A percentile compares a stretch with the other conserved stretches of the same genome.
phyloP scores from a whole-genome alignment of 2,329 filamentous ascomycete species.

The Fusarium protoensiforme region DNA sequence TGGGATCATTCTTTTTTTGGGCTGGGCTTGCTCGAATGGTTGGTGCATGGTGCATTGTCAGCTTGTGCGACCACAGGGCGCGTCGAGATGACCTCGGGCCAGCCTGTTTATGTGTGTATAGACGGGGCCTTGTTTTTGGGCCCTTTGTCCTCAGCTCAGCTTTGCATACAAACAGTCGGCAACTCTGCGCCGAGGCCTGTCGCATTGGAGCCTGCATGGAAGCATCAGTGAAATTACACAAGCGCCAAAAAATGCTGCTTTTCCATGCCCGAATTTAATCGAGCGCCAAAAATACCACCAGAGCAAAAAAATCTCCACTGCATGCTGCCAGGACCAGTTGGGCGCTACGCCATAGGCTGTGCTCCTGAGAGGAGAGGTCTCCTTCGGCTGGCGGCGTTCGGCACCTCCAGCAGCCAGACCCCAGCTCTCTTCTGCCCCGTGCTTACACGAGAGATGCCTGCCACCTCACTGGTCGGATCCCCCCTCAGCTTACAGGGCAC shows the following conservation, averaged over 20 bases:
- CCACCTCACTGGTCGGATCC: not conserved
- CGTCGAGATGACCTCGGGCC: not conserved
- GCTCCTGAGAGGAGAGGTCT: not conserved
- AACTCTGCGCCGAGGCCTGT: conserved; percentile 1
- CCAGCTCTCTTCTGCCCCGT: not conserved
- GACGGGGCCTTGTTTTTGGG: not conserved
- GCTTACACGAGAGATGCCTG: not conserved
- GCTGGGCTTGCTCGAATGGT: not conserved
- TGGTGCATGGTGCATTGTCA: not conserved
- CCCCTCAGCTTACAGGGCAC: not conserved
- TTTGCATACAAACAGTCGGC: not conserved
- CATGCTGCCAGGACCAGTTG: not conserved
- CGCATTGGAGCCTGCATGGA: not conserved
- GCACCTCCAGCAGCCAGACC: not conserved
- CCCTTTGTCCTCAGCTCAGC: not conserved
- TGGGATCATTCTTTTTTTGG: conserved; percentile 30
- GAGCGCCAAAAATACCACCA: not conserved
- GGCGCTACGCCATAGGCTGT: conserved; percentile 7
- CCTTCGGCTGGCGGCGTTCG: not conserved
- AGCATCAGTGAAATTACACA: conserved; percentile 7
- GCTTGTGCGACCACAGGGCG: not conserved
- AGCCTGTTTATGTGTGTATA: not conserved
- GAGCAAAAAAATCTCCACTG: conserved; percentile 1
- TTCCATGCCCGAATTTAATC: not conserved
- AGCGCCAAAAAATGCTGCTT: not conserved